A percentile compares a stretch with the other conserved stretches of the same genome.
These are phyloP conservation scores for Epichloe sibirici DNA, from an alignment of 2,329 filamentous ascomycete genomes.

Conservation along the genomic window DNA sequence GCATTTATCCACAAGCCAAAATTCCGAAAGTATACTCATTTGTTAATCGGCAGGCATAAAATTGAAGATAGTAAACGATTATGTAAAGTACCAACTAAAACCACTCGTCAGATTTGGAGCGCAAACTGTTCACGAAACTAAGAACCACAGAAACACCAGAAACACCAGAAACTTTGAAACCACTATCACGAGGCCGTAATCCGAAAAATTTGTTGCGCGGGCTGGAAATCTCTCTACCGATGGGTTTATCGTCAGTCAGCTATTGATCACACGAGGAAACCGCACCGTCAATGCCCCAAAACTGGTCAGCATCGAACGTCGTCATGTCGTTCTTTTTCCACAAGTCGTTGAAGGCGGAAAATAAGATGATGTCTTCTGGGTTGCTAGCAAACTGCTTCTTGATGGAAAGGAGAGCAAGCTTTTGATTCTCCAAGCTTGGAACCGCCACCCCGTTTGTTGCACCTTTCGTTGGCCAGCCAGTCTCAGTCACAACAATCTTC, in stretches of 20 bases:
- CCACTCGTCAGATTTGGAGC: too few relatives aligned
- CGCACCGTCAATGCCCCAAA: slow-evolving; percentile 53
- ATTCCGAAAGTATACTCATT: too few relatives aligned
- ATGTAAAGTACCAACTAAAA: too few relatives aligned
- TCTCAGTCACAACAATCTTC: slow-evolving; percentile 69
- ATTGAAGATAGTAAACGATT: too few relatives aligned
- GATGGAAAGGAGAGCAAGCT: slow-evolving; percentile 52
- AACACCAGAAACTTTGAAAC: not conserved
- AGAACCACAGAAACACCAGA: not conserved
- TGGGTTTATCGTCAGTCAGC: not conserved
- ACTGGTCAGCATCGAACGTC: slow-evolving; percentile 62
- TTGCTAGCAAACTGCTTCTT: slow-evolving; percentile 42
- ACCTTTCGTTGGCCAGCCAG: slow-evolving; percentile 70
- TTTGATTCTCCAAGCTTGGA: slow-evolving; percentile 55
- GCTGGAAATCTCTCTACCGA: not conserved
- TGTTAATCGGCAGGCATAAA: too few relatives aligned
- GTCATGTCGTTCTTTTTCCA: slow-evolving; percentile 58
- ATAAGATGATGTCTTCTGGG: slow-evolving; percentile 49
- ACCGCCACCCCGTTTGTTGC: slow-evolving; percentile 53
- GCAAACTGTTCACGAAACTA: too few relatives aligned
- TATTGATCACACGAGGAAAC: slow-evolving; percentile 11
- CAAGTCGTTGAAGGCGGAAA: slow-evolving; percentile 65
- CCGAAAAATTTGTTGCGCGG: not conserved
- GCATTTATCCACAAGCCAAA: too few relatives aligned
- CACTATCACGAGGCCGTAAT: not conserved